Evolutionary conservation across 257 asterid genomes (phyloP), one percentile per base, ranked within the genome.

Genomic region (Ilex aquifolium): DNA sequence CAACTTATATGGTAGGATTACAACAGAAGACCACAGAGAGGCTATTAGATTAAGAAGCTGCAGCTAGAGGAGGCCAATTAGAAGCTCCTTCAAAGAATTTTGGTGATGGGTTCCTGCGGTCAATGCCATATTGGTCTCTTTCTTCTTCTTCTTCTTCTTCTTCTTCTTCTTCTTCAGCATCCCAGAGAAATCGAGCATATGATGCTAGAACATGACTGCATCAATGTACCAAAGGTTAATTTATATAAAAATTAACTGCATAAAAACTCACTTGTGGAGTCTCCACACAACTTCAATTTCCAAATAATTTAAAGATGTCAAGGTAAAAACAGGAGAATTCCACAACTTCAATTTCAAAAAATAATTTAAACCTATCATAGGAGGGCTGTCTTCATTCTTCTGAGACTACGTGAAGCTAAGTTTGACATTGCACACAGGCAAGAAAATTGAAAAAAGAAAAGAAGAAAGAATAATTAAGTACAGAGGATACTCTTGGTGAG

Each of bases 151-250:
- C 83, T 32, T 56, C 68, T 13, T 70, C 82, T 0, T 65, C 75
- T 16, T 71, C 77, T 0, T 71, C 78, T 0, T 82, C 95, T 1
- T 79, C 95, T 51, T 86, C 92, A 3, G 79, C 84, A 30, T 86
- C 95, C 98, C 98, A 91, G 48, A 86, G 63, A 78, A 91, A 91
- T 9, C 88, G 83, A 64, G 98, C 98, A 67, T 88, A 91, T 1
- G 98, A 88, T 63, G 95, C 96, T 66, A 82, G 72, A 54, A 91
- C 87, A 48, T 65, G 85, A 64, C 96, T 91, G 82, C 76, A 68
- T 62, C 13, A 14, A 36, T 36, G 42, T 36, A 36, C 42, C 42
- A 36, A 36, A 4, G 7, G 8, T 36, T 8, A 36, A 36, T 36
- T 36, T 36, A 4, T 4, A 36, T 8, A 36, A 36, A 36, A 4